phyloP scores from a whole-genome alignment of 192 early-diverging fungal species.

The Gonapodya sp. region DNA sequence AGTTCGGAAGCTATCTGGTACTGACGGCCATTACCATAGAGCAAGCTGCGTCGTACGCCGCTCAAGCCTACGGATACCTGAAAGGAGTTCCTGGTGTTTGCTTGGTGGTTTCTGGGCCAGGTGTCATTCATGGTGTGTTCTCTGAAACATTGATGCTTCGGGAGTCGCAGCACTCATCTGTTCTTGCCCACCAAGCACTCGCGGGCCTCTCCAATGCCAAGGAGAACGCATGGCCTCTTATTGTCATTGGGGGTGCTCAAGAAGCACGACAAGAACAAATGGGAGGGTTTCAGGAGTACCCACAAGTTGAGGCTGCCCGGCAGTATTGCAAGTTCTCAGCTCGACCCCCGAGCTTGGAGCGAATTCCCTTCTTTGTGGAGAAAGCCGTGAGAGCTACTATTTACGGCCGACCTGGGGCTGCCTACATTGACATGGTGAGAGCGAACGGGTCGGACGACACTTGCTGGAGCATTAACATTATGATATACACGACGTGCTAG shows the following conservation, averaged over 20 bases:
- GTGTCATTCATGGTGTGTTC: conserved; percentile 38
- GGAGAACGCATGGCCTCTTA: conserved; percentile 59
- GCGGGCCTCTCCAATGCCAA: conserved; percentile 60
- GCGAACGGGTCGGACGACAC: not conserved
- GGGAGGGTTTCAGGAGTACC: conserved; percentile 64
- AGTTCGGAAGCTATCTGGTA: too few relatives aligned
- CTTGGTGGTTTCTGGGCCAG: conserved; percentile 59
- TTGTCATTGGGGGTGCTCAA: conserved; percentile 54
- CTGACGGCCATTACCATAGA: too few relatives aligned
- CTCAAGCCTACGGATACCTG: conserved; percentile 31
- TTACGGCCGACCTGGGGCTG: conserved; percentile 52
- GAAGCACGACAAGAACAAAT: conserved; percentile 42
- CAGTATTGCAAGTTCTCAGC: conserved; percentile 52
- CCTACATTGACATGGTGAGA: conserved; percentile 46
- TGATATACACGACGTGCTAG: too few relatives aligned
- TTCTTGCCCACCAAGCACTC: conserved; percentile 30
- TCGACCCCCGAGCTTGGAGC: conserved; percentile 32
- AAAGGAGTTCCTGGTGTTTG: conserved; percentile 55
- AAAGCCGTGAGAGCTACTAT: conserved; percentile 39
- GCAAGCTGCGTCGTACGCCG: conserved; percentile 6
- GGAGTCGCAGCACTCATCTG: too few relatives aligned
- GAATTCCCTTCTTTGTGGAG: conserved; percentile 42
- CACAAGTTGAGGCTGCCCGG: conserved; percentile 52
- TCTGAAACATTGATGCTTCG: not conserved
- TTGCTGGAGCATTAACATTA: too few relatives aligned